phyloP scores from a whole-genome alignment of 2,329 filamentous ascomycete species.

The Dissoconium aciculare region DNA sequence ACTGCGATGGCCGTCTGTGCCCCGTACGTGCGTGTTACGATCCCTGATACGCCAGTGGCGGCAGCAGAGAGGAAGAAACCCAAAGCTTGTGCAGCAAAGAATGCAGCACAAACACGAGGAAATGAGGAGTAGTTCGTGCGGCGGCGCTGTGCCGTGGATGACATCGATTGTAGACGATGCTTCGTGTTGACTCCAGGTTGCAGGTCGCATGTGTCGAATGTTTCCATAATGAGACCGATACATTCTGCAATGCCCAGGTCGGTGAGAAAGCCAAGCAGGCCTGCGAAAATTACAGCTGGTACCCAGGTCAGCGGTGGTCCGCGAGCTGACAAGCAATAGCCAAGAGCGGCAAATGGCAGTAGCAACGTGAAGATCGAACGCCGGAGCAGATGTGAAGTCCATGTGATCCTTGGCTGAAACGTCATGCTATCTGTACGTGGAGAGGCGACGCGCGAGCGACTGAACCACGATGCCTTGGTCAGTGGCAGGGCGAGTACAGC shows the following conservation, averaged over 20 bases:
- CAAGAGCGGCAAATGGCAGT: constrained; percentile 51
- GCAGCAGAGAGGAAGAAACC: constrained; percentile 55
- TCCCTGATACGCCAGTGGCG: constrained; percentile 54
- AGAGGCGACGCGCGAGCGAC: constrained; percentile 44
- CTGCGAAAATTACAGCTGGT: constrained; percentile 52
- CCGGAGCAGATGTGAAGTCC: constrained; percentile 59
- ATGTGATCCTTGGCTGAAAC: constrained; percentile 47
- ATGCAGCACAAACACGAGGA: constrained; percentile 56
- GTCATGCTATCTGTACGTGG: constrained; percentile 53
- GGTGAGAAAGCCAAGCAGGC: constrained; percentile 53
- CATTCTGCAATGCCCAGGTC: constrained; percentile 63
- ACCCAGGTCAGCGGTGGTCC: constrained; percentile 46
- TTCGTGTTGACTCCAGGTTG: constrained; percentile 51
- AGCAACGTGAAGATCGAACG: constrained; percentile 51
- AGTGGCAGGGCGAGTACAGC: constrained; percentile 57
- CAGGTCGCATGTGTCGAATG: constrained; percentile 66
- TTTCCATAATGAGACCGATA: constrained; percentile 64
- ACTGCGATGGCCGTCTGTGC: constrained; percentile 54
- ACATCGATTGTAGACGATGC: constrained; percentile 33
- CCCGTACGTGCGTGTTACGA: constrained; percentile 49
- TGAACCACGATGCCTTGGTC: constrained; percentile 56
- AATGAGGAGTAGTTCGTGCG: constrained; percentile 62
- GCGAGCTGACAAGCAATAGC: constrained; percentile 51
- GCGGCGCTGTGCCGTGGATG: constrained; percentile 30
- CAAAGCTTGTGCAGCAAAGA: constrained; percentile 54